These are phyloP conservation scores for Aureobasidium sp. DNA, from an alignment of 2,329 filamentous ascomycete species.

Conservation along the genomic window DNA sequence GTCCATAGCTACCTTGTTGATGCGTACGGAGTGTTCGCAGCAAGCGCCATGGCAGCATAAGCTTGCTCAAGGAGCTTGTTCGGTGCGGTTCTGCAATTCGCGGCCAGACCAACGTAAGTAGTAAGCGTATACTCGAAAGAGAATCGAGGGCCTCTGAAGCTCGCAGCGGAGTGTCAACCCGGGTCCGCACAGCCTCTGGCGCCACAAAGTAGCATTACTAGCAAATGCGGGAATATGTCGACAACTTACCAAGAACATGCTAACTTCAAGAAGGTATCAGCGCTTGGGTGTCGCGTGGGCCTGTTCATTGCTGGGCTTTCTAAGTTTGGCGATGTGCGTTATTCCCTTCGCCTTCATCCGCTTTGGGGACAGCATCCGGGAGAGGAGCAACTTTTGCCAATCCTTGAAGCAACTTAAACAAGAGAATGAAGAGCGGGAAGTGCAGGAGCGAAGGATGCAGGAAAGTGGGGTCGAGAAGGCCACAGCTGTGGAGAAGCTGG, in stretches of 20 bases:
- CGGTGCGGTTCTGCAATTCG: conserved; percentile 52
- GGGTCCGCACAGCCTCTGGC: background rate
- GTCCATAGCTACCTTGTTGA: conserved; percentile 43
- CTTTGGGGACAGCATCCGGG: conserved; percentile 47
- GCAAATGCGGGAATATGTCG: background rate
- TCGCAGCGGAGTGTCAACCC: background rate
- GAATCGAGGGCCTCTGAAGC: background rate
- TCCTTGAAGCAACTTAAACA: conserved; percentile 45
- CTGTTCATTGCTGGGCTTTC: conserved; percentile 41
- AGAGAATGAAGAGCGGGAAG: conserved; percentile 15
- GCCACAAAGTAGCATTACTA: background rate
- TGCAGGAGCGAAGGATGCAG: conserved; percentile 11
- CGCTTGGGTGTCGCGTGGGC: conserved; percentile 63
- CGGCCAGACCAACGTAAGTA: conserved; percentile 45
- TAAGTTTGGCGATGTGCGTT: conserved; percentile 41
- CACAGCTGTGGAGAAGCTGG: conserved; percentile 6
- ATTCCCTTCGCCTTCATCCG: conserved; percentile 53
- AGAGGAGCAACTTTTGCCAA: conserved; percentile 53
- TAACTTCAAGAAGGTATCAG: conserved; percentile 30
- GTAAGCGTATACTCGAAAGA: background rate
- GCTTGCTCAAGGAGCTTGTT: conserved; percentile 70
- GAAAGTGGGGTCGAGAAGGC: background rate
- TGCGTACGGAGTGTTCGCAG: conserved; percentile 67
- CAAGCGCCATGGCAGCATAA: conserved; percentile 74
- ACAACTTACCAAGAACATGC: background rate